Evolutionary conservation across 495 filamentous ascomycete species (phyloP), one percentile per base, ranked within the genome.

Genomic region (Aspergillus affinis): DNA sequence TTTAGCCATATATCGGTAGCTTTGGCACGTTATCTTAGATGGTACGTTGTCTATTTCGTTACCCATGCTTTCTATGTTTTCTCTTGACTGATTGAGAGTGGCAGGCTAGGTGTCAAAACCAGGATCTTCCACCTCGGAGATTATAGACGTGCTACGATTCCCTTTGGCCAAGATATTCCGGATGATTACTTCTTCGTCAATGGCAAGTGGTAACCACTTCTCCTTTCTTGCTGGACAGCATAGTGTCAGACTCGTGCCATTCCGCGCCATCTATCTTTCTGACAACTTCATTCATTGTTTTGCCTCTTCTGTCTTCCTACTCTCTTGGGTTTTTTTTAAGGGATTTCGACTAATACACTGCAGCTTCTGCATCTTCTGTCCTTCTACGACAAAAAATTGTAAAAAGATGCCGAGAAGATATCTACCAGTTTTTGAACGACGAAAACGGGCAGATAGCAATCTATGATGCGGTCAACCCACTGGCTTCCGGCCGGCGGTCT

Each of bases 371-470:
- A 17, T 82, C 87, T 48, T 92, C 95, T 13, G 87, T 96, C 15
- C 84, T 97, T 62, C 81, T 98, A 18, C 87, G 95, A 49, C 92
- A 97, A 72, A 97, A 96, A 78, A 98, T 99, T 52, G 83, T 98
- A 8, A 96, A 97, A 77, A 94, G 94, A 72, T 99, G 95, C 65
- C 86, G 93, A 52, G 93, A 98, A 71, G 95, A 99, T 66, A 95
- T 99, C 36, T 96, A 96, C 59, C 87, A 89, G 57, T 99, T 96
- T 77, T 78, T 99, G 44, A 92, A 97, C 62, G 87, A 97, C 63
- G 95, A 98, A 67, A 98, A 97, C 66, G 95, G 95, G 13, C 95
- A 99, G 66, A 92, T 99, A 54, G 95, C 95, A 46, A 98, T 99
- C 54, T 99, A 98, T 67, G 95, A 99, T 78, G 94, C 95, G 26